phyloP scores from a whole-genome alignment of 768 basidiomycete genomes.

The Dendrothele bispora region DNA sequence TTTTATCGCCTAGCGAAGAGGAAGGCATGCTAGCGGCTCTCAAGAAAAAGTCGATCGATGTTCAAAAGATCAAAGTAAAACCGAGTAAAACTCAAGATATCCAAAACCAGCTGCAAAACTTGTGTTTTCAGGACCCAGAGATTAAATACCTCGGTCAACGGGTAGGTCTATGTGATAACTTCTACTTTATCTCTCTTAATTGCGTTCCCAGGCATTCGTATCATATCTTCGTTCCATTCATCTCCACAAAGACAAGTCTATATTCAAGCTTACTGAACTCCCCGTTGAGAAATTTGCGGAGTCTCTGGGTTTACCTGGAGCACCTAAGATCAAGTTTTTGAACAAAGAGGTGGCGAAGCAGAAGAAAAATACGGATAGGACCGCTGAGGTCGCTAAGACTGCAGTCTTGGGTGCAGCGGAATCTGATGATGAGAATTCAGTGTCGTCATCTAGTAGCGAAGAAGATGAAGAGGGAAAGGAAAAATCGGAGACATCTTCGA shows the following conservation, averaged over 20 bases:
- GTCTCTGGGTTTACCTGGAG: conserved; percentile 89
- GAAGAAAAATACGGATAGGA: conserved; percentile 71
- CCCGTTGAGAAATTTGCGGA: conserved; percentile 85
- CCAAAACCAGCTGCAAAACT: conserved; percentile 85
- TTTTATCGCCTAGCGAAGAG: conserved; percentile 90
- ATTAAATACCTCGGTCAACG: conserved; percentile 96
- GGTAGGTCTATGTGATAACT: conserved; percentile 43
- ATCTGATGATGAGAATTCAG: conserved; percentile 27
- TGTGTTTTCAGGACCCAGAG: conserved; percentile 94
- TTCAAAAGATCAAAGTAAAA: conserved; percentile 84
- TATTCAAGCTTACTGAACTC: conserved; percentile 84
- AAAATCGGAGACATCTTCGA: conserved; percentile 13
- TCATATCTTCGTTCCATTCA: conserved; percentile 93
- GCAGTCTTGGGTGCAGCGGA: conserved; percentile 27
- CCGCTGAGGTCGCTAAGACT: conserved; percentile 31
- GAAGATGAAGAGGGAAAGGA: conserved; percentile 23
- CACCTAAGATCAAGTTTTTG: conserved; percentile 93
- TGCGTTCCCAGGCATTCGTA: conserved; percentile 74
- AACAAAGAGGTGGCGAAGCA: conserved; percentile 64
- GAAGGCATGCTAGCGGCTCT: conserved; percentile 81
- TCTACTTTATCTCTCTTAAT: not conserved
- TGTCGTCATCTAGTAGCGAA: conserved; percentile 22
- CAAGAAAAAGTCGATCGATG: conserved; percentile 66
- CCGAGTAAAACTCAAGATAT: conserved; percentile 84
- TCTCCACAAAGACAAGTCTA: conserved; percentile 89